Evolutionary conservation across 2,329 filamentous ascomycete genomes (phyloP), one percentile per base, ranked within the genome.

Genomic region (Fusarium sp.): DNA sequence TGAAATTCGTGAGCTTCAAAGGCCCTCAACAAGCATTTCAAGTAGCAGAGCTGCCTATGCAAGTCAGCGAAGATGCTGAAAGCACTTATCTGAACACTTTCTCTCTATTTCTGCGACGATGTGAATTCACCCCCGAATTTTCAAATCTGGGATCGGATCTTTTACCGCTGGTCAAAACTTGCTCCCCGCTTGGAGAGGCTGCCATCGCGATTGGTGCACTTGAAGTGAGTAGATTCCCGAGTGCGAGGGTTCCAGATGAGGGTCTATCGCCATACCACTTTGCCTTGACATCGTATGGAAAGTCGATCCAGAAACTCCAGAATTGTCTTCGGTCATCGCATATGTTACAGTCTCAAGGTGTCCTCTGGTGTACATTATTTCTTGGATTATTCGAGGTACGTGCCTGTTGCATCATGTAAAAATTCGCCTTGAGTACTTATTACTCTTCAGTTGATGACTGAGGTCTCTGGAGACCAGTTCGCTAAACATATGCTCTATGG

Each of bases 401-500:
- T 11, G 4, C 1, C 7, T n/a, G 3, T 1, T n/a, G 10, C 7
- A 4, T 8, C 11, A 25, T 1, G 3, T 10, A 14, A 7, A 13
- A 33, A 3, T 7, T 14, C 13, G 14, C 3, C 25, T 25, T 25
- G 10, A 25, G 9, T 25, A 11, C 53, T 71, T 20, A 75, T 0
- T 0, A 14, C 8, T 8, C 5, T 0, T 1, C 5, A 76, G 75
- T 56, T 76, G 2, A 72, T 76, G 53, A 64, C 74, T 0, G 67
- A 76, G 20, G 42, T 66, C 1, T 70, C 69, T 4, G 70, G 66
- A 7, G 71, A 73, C 1, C 54, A 60, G 15, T 77, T 73, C 74
- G 61, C 64, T 3, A 73, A 58, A 10, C 75, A 77, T 11, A 75
- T 76, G 73, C 18, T 73, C 0, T 71, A 70, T 35, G 75, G 74